Evolutionary conservation across 768 basidiomycete species (phyloP).

Genomic region (Boletus insuetus): DNA sequence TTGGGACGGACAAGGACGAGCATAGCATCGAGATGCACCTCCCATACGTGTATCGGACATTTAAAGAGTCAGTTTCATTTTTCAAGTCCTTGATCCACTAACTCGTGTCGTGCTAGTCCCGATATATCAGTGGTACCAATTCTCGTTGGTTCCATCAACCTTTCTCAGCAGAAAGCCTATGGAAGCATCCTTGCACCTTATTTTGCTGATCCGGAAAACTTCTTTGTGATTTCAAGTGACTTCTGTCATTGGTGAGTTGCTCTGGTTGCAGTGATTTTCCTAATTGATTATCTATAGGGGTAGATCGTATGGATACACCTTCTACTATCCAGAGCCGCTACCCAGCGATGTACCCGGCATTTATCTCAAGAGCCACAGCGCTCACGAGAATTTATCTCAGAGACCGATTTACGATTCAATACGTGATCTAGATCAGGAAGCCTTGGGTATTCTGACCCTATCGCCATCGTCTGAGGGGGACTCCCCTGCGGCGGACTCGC

Average conservation of each 20-base stretch:
- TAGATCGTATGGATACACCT: conserved; percentile 80
- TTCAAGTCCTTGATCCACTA: neutral
- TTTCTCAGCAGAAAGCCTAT: conserved; percentile 55
- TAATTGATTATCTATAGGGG: conserved; percentile 52
- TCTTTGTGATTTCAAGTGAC: conserved; percentile 91
- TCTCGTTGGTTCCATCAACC: conserved; percentile 76
- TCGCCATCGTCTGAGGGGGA: conserved; percentile 43
- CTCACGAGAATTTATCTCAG: conserved; percentile 37
- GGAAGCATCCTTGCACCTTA: conserved; percentile 79
- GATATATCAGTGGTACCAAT: conserved; percentile 87
- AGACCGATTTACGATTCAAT: conserved; percentile 85
- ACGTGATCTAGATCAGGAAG: conserved; percentile 80
- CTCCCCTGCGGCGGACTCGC: conserved; percentile 51
- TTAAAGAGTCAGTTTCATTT: conserved; percentile 58
- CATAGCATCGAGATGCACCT: conserved; percentile 99
- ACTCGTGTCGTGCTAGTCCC: conserved; percentile 37
- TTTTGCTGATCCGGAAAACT: conserved; percentile 70
- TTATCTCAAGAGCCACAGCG: conserved; percentile 45
- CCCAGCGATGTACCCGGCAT: conserved; percentile 45
- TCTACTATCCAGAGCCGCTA: conserved; percentile 71
- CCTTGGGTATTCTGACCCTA: conserved; percentile 67
- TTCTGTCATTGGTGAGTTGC: conserved; percentile 91
- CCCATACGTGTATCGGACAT: conserved; percentile 83
- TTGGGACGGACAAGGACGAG: conserved; percentile 82
- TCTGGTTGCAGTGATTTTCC: neutral